Base-by-base conservation (phyloP, 2,329 filamentous ascomycete species). In the Zasmidium cellare region DNA sequence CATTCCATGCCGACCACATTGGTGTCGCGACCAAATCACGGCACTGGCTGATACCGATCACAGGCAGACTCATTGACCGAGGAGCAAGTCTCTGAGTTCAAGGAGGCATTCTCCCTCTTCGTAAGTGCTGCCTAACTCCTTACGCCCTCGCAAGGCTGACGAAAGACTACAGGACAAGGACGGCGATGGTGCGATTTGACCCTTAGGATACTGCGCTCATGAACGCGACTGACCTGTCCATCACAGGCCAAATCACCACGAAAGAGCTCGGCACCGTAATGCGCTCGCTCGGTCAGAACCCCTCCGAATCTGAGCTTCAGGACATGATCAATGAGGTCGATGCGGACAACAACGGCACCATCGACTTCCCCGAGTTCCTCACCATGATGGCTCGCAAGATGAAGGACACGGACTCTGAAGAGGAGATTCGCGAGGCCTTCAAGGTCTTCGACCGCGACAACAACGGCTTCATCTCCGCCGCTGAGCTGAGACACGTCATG, bases 11-110 rank as follows among this genome's bases (percentile, higher is more conserved):
- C 25, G 6, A 28, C 25, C 25, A 28, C 51, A 50, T 59, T 48
- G 55, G 14, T 48, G 51, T 38, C 14, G 18, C n/a, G 24, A 20
- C 25, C 28, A 23, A 24, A 51, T 12, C 22, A 55, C 20, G 19
- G 38, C 47, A 54, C 65, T 67, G 59, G 66, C 64, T 14, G 22
- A n/a, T 38, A 46, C 7, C 19, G 44, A 20, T 31, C 1, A 46
- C 77, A 97, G 93, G 93, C 93, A 78, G 94, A 99, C 78, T 93
- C 93, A 79, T 89, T 99, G 75, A 97, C 94, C 72, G 94, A 99
- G 85, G 94, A 99, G 83, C 94, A 99, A 86, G 94, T 99, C 77
- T 97, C 94, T 77, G 94, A 99, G 84, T 99, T 97, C 85, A 99
- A 97, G 90, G 94, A 99, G 84, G 94, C 94, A 56, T 99, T 99